Conservation (phyloP, 495 filamentous ascomycete genomes). For the Pyrenula aspistea region DNA sequence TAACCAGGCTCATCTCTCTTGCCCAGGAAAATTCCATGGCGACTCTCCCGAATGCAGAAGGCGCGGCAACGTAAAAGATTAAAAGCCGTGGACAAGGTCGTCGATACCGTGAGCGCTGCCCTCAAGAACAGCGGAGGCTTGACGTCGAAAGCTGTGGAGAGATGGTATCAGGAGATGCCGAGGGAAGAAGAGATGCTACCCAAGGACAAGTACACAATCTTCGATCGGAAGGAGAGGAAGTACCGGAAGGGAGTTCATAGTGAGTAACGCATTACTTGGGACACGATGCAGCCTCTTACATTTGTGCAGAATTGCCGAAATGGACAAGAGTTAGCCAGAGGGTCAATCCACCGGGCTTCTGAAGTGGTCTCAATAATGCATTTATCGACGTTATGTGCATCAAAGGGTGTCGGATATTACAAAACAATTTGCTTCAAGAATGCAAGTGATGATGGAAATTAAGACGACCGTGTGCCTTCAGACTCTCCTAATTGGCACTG, state of each 20-base stretch:
- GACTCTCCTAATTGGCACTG: not conserved
- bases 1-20: slow-evolving; percentile 4
- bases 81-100: slow-evolving; percentile 70
- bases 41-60: slow-evolving; percentile 83
- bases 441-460: not conserved
- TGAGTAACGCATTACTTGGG: slow-evolving; percentile 28
- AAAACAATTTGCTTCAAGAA: no score
- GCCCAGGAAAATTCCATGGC: slow-evolving; percentile 93
- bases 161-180: slow-evolving; percentile 93
- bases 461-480: not conserved
- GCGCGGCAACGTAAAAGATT: slow-evolving; percentile 78
- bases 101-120: slow-evolving; percentile 64
- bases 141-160: slow-evolving; percentile 58
- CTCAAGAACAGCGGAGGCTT: slow-evolving; percentile 53
- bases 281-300: not conserved
- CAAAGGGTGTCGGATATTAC: not conserved
- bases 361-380: slow-evolving; percentile 17
- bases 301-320: slow-evolving; percentile 66
- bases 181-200: slow-evolving; percentile 92
- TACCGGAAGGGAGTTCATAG: slow-evolving; percentile 97
- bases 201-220: slow-evolving; percentile 95
- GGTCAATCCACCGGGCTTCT: slow-evolving; percentile 89
- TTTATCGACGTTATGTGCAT: not conserved
- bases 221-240: slow-evolving; percentile 87
- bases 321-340: slow-evolving; percentile 92